These are phyloP conservation scores for Isatis tinctoria DNA, from an alignment of 345 rosid species.

Conservation along the genomic window DNA sequence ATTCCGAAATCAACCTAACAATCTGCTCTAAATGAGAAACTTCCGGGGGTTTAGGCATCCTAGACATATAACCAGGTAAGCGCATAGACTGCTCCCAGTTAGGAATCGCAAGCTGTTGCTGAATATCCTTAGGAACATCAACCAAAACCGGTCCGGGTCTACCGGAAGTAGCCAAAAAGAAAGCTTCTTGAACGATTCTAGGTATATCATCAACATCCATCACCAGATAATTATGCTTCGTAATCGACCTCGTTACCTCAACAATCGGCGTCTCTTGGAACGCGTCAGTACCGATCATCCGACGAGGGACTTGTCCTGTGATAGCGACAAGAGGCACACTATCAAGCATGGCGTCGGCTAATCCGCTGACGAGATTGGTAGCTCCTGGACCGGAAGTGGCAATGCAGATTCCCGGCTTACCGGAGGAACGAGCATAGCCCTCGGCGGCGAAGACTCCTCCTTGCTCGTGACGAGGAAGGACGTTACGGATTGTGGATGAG, in stretches of 20 bases:
- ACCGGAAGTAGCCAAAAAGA: constrained; percentile 78
- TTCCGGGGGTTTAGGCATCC: constrained; percentile 67
- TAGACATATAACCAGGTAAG: constrained; percentile 70
- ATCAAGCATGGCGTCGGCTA: constrained; percentile 85
- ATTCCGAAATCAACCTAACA: constrained; percentile 68
- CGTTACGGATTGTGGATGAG: constrained; percentile 64
- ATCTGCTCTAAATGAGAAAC: constrained; percentile 65
- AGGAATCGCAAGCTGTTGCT: constrained; percentile 84
- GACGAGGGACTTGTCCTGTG: constrained; percentile 87
- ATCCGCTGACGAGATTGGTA: constrained; percentile 83
- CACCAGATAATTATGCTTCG: constrained; percentile 84
- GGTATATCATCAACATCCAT: constrained; percentile 90
- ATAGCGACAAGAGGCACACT: constrained; percentile 89
- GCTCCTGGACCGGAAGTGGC: constrained; percentile 98
- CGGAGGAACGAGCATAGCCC: constrained; percentile 88
- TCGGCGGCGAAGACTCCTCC: constrained; percentile 95
- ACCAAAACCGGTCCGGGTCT: constrained; percentile 93
- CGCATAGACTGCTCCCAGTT: constrained; percentile 56
- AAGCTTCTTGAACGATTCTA: constrained; percentile 74
- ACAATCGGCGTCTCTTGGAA: constrained; percentile 93
- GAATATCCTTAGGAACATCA: constrained; percentile 93
- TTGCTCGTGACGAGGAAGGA: constrained; percentile 95
- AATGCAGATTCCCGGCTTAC: constrained; percentile 82
- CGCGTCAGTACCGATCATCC: constrained; percentile 95
- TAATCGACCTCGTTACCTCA: constrained; percentile 89